A percentile compares a stretch with the other conserved stretches of the same genome.
These are phyloP conservation scores for Gnetum montanum DNA, from an alignment of 75 land plant genomes.

Conservation along the genomic window DNA sequence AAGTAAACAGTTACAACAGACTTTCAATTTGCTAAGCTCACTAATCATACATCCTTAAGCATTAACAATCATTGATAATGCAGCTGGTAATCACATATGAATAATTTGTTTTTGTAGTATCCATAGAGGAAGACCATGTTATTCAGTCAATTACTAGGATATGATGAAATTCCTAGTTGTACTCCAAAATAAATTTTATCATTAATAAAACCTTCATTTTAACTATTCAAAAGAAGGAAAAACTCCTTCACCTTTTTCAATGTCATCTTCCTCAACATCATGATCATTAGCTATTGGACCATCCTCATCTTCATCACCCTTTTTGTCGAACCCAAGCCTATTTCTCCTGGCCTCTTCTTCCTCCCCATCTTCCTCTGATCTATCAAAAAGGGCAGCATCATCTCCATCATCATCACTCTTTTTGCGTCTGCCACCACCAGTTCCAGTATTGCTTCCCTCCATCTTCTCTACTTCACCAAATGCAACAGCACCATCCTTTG, in stretches of 20 bases:
- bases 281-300: constrained; percentile 57
- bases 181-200: too few species aligned
- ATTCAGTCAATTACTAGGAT: too few species aligned
- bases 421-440: constrained; percentile 33
- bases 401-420: constrained; percentile 57
- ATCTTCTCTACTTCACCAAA: constrained; percentile 76
- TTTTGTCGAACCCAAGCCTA: constrained; percentile 66
- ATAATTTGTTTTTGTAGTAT: too few species aligned
- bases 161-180: too few species aligned
- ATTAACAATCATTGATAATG: too few species aligned
- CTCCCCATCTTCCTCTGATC: constrained; percentile 83
- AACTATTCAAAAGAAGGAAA: too few species aligned
- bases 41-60: too few species aligned
- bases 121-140: too few species aligned
- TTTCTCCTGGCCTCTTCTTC: constrained; percentile 75
- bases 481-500: constrained; percentile 82
- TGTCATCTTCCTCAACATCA: constrained; percentile 79
- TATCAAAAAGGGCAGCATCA: constrained; percentile 41
- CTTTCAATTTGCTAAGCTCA: too few species aligned
- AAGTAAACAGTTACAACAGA: too few species aligned
- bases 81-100: too few species aligned
- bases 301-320: constrained; percentile 72
- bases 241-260: constrained; percentile 79
- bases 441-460: constrained; percentile 14
- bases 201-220: too few species aligned